Percentiles rank a stretch among this genome's conserved stretches.
Evolutionary conservation across 1,284 basidiomycete genomes (phyloP).

Genomic region (Irpex rosettiformis): DNA sequence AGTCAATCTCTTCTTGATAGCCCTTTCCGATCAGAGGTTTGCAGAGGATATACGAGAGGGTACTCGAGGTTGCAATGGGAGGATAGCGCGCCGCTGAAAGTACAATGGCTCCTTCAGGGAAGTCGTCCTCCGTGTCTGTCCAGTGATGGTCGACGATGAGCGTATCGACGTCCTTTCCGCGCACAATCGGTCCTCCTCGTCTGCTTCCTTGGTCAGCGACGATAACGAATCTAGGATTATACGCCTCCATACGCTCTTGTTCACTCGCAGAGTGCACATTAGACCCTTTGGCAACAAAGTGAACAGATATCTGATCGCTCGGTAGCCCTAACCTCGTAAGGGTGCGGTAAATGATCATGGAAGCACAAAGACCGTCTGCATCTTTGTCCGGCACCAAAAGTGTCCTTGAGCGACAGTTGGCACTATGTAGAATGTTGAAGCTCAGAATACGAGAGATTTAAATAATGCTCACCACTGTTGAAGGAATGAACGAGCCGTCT

Average conservation of each 20-base stretch:
- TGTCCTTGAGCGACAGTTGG: constrained; percentile 13
- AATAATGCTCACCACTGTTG: neutral
- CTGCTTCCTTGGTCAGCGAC: constrained; percentile 31
- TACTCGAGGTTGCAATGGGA: constrained; percentile 29
- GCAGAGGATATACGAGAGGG: constrained; percentile 29
- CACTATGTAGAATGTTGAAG: neutral
- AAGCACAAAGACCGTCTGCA: constrained; percentile 30
- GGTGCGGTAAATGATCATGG: constrained; percentile 28
- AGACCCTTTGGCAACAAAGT: constrained; percentile 29
- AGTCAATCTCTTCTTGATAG: constrained; percentile 16
- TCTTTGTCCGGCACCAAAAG: constrained; percentile 33
- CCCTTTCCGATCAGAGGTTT: constrained; percentile 15
- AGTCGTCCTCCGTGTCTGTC: constrained; percentile 19
- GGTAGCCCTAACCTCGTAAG: constrained; percentile 27
- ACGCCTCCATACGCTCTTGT: constrained; percentile 20
- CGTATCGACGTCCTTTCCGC: constrained; percentile 17
- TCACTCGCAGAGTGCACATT: constrained; percentile 27
- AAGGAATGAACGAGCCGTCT: neutral
- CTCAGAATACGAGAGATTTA: neutral
- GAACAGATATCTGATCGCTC: constrained; percentile 19
- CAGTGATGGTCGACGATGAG: constrained; percentile 32
- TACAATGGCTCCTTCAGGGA: constrained; percentile 24
- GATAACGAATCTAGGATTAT: constrained; percentile 23
- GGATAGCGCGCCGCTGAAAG: constrained; percentile 25
- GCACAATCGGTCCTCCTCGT: constrained; percentile 23